These are phyloP conservation scores for Pyrenochaeta sp. DNA, from an alignment of 2,329 filamentous ascomycete genomes.

Conservation along the genomic window DNA sequence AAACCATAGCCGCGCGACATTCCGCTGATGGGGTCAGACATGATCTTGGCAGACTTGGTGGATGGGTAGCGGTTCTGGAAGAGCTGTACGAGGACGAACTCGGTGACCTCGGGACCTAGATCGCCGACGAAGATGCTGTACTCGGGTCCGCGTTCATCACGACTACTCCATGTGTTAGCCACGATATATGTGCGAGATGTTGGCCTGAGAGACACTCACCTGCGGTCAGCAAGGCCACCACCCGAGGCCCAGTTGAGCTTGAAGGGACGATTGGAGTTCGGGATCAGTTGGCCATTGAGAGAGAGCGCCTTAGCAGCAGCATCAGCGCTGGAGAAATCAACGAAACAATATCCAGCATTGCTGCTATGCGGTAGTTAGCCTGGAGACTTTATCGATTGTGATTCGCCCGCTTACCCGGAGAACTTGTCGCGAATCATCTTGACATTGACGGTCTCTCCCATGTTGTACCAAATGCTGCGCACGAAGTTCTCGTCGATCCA, in stretches of 20 bases:
- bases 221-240: constrained; percentile 91
- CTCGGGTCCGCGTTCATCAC: constrained; percentile 95
- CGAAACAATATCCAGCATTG: constrained; percentile 98
- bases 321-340: constrained; percentile 85
- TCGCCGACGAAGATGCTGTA: constrained; percentile 98
- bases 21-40: constrained; percentile 97
- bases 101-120: constrained; percentile 96
- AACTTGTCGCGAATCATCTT: constrained; percentile 99
- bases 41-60: constrained; percentile 99
- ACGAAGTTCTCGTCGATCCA: constrained; percentile 99
- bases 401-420: constrained; percentile 74
- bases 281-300: constrained; percentile 87
- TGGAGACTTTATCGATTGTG: constrained; percentile 18
- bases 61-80: constrained; percentile 97
- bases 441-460: constrained; percentile 94
- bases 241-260: constrained; percentile 99
- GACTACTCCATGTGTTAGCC: constrained; percentile 52
- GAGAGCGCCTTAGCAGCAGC: constrained; percentile 90
- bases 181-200: neutral
- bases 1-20: constrained; percentile 98
- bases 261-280: constrained; percentile 93
- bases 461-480: constrained; percentile 91
- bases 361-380: constrained; percentile 70
- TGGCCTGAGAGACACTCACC: constrained; percentile 61
- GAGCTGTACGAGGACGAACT: constrained; percentile 95